Evolutionary conservation across 2,329 filamentous ascomycete genomes (phyloP), one percentile per base, ranked within the genome.

Genomic region (Sporothrix inflata): DNA sequence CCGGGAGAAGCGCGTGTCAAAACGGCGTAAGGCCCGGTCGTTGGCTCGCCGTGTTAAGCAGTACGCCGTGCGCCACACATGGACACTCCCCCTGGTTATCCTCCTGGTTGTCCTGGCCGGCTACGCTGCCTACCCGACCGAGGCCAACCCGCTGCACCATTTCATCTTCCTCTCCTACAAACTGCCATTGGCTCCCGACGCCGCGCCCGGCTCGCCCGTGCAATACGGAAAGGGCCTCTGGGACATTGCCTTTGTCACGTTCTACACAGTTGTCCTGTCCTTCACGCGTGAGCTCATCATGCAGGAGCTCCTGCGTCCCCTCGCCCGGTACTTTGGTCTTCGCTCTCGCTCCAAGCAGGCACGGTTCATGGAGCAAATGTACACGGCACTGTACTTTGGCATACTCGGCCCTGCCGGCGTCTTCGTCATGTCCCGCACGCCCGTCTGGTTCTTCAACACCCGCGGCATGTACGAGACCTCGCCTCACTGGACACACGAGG

Each of bases 201-300:
- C 80, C 71, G 78, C 77, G 73, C 79, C 82, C 24, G 81, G 81
- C 70, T 82, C 84, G 77, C 81, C 86, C 77, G 73, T 84, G 21
- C 92, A 94, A 78, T 98, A 97, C 83, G 94, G 91, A 80, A 98
- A 98, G 81, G 94, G 94, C n/a, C 85, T 82, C 53, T 92, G 91
- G 84, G 94, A 98, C 80, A 85, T 97, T 70, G 92, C 92, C 57
- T 95, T 98, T 78, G 93, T 98, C 71, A 84, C 85, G 73, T 98
- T 98, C 84, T 98, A 98, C 83, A 95, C 89, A 53, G 84, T 98
- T 72, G 91, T 98, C 27, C 87, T 98, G 74, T 94, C 92, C 74
- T 98, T 98, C 81, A 97, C 94, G 12, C 93, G 94, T 79, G 94
- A 98, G 81, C 97, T 97, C 81, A 87, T 97, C 83, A 98, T 97